These are phyloP conservation scores for Vitellaria paradoxa DNA, from an alignment of 179 eudicot genomes.

Conservation along the genomic window DNA sequence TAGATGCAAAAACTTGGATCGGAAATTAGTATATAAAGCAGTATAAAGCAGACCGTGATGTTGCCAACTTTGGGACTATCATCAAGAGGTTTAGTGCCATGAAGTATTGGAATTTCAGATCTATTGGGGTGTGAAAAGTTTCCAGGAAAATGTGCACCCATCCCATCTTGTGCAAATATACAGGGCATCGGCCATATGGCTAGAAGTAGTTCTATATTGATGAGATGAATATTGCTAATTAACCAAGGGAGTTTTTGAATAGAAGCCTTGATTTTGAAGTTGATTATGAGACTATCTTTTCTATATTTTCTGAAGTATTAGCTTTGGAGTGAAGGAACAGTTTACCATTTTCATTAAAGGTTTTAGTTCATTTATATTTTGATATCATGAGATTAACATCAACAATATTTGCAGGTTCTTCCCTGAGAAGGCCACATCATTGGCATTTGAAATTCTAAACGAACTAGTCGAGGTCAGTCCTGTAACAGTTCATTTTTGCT, in stretches of 20 bases:
- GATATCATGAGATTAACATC: neutral
- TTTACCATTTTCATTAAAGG: neutral
- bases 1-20: neutral
- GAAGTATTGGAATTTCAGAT: neutral
- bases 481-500: neutral
- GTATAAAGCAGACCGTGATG: no score
- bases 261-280: neutral
- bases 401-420: conserved; percentile 64
- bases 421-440: conserved; percentile 71
- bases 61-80: neutral
- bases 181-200: neutral
- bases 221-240: neutral
- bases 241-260: neutral
- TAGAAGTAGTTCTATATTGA: neutral
- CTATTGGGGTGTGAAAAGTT: neutral
- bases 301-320: neutral
- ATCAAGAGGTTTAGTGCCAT: neutral
- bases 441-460: conserved; percentile 67
- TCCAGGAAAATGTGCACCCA: neutral
- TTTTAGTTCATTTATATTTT: conserved; percentile 1
- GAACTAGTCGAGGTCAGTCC: conserved; percentile 77
- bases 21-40: neutral
- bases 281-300: conserved; percentile 1
- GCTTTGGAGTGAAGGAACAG: neutral
- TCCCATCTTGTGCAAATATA: neutral